These are phyloP conservation scores for Flaveria ramosissima DNA, from an alignment of 129 eudicot species.

Conservation along the genomic window DNA sequence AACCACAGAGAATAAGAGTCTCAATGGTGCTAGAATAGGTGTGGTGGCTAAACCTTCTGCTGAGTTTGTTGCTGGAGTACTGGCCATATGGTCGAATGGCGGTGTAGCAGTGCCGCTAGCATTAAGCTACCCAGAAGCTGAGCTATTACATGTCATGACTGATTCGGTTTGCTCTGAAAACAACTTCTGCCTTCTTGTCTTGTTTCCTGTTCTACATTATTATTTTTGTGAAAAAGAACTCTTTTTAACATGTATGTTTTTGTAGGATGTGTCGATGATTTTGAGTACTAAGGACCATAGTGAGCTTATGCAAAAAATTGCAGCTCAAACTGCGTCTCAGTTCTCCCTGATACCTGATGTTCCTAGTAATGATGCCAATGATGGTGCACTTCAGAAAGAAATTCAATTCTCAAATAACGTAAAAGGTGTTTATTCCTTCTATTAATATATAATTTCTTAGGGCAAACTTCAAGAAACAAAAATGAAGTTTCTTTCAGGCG, in stretches of 20 bases:
- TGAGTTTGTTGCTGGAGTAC: constrained; percentile 94
- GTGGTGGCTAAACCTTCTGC: constrained; percentile 96
- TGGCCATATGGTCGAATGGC: constrained; percentile 89
- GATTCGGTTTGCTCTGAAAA: constrained; percentile 66
- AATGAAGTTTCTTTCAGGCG: not conserved
- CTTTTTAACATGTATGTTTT: constrained; percentile 5
- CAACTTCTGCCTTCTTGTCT: not conserved
- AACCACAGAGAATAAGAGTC: constrained; percentile 41
- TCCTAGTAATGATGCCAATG: constrained; percentile 41
- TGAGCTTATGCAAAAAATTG: constrained; percentile 76
- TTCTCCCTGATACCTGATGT: constrained; percentile 75
- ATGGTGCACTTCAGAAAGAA: constrained; percentile 29
- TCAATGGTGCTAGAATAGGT: constrained; percentile 84
- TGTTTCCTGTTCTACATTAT: not conserved
- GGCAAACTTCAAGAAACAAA: constrained; percentile 2
- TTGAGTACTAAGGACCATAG: constrained; percentile 89
- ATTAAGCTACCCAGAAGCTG: constrained; percentile 96
- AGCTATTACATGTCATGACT: constrained; percentile 90
- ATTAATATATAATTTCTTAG: not conserved
- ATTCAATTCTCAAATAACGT: constrained; percentile 40
- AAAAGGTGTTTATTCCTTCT: constrained; percentile 46
- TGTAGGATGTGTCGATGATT: constrained; percentile 84
- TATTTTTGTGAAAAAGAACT: not conserved
- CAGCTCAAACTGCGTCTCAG: constrained; percentile 65
- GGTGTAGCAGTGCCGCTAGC: constrained; percentile 99